phyloP scores from a whole-genome alignment of 2,329 filamentous ascomycete species.

The Didymella sp. region DNA sequence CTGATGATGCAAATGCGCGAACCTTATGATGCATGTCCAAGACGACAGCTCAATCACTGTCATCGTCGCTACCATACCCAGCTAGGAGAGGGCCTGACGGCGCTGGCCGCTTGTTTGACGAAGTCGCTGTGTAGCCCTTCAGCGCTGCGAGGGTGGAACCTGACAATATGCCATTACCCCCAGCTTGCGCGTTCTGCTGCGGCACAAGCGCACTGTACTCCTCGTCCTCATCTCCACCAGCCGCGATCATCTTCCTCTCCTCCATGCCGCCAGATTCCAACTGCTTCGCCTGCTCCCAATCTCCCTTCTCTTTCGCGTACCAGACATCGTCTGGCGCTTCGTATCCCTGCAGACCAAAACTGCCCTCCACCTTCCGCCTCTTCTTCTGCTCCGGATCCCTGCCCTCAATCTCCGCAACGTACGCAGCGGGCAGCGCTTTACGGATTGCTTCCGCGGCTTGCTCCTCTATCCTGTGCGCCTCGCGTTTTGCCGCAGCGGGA shows the following conservation, averaged over 20 bases:
- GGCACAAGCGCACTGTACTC: slow-evolving; percentile 18
- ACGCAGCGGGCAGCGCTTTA: slow-evolving; percentile 84
- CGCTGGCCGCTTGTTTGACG: slow-evolving; percentile 60
- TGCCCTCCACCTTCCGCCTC: slow-evolving; percentile 83
- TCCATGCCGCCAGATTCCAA: slow-evolving; percentile 64
- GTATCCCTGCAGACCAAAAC: slow-evolving; percentile 88
- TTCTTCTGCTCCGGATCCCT: slow-evolving; percentile 86
- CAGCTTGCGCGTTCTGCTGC: slow-evolving; percentile 33
- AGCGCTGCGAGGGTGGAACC: slow-evolving; percentile 82
- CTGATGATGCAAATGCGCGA: slow-evolving; percentile 13
- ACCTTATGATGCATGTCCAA: slow-evolving; percentile 1
- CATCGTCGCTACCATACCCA: slow-evolving; percentile 88
- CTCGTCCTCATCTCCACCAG: slow-evolving; percentile 42
- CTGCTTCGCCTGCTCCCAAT: slow-evolving; percentile 69
- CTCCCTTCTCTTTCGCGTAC: slow-evolving; percentile 79
- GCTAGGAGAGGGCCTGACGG: slow-evolving; percentile 71
- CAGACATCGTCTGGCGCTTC: slow-evolving; percentile 94
- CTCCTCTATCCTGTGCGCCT: slow-evolving; percentile 87
- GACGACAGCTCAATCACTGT: slow-evolving; percentile 61
- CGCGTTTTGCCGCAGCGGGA: slow-evolving; percentile 89
- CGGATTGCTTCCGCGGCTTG: slow-evolving; percentile 95
- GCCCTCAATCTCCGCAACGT: slow-evolving; percentile 92
- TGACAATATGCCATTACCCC: slow-evolving; percentile 75
- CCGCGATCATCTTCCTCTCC: slow-evolving; percentile 57
- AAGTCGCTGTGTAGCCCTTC: slow-evolving; percentile 57